These are phyloP conservation scores for Hanseniaspora sp. DNA, from an alignment of 1,139 yeast genomes.

Conservation along the genomic window DNA sequence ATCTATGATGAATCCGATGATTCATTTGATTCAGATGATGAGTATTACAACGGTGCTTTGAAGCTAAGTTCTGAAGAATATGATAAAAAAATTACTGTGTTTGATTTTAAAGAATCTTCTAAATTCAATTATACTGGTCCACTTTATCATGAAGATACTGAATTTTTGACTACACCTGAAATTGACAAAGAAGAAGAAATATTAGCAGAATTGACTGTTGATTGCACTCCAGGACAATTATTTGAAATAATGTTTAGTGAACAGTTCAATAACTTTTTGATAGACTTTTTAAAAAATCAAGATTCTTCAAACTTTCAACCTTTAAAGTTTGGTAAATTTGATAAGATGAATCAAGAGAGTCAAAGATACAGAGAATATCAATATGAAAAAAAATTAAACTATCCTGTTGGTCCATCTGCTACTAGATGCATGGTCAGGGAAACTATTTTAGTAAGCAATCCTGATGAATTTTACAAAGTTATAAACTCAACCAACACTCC, in stretches of 20 bases:
- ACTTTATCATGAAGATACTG: conserved; percentile 39
- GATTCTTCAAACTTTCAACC: conserved; percentile 49
- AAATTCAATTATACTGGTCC: conserved; percentile 38
- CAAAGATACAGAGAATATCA: conserved; percentile 47
- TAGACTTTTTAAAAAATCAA: conserved; percentile 46
- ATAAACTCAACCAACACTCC: conserved; percentile 71
- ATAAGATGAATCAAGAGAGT: conserved; percentile 32
- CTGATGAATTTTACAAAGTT: conserved; percentile 44
- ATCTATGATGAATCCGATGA: conserved; percentile 16
- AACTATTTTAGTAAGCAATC: conserved; percentile 50
- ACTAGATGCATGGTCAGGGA: conserved; percentile 75
- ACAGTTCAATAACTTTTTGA: conserved; percentile 43
- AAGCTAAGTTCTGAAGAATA: conserved; percentile 16
- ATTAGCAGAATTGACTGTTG: conserved; percentile 42
- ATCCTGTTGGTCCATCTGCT: conserved; percentile 87
- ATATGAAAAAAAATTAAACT: conserved; percentile 70
- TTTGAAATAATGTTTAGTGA: conserved; percentile 62
- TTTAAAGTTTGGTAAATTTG: conserved; percentile 19
- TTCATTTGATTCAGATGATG: conserved; percentile 15
- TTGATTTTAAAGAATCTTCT: conserved; percentile 30
- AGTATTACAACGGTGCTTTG: conserved; percentile 9
- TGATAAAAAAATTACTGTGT: conserved; percentile 22
- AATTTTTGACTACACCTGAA: conserved; percentile 39
- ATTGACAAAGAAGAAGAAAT: conserved; percentile 43
- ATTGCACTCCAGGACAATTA: conserved; percentile 73